phyloP scores from a whole-genome alignment of 176 grass and related monocot species.

The Carex kokanica region DNA sequence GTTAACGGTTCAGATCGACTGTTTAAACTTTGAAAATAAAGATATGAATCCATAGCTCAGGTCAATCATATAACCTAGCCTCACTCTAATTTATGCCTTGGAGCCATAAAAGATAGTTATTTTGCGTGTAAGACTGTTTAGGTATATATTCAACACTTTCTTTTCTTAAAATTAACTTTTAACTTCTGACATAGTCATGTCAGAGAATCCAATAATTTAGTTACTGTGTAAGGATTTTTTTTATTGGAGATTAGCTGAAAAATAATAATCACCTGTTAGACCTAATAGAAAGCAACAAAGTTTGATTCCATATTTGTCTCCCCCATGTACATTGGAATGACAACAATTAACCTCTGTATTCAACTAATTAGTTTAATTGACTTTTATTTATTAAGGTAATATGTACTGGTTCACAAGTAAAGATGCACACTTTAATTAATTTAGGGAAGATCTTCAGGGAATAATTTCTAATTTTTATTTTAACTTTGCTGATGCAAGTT shows the following conservation, averaged over 20 bases:
- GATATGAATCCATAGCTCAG: too few species aligned
- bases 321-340: slow-evolving; percentile 24
- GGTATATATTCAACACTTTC: neutral
- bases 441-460: neutral
- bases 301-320: slow-evolving; percentile 27
- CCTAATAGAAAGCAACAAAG: slow-evolving; percentile 19
- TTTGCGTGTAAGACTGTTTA: neutral
- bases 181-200: neutral
- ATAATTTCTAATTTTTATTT: neutral
- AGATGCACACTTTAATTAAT: slow-evolving; percentile 26
- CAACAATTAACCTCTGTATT: neutral
- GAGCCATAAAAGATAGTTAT: neutral
- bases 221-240: neutral
- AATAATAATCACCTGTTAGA: neutral
- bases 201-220: neutral
- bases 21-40: too few species aligned
- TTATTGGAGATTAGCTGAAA: neutral
- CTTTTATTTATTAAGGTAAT: neutral
- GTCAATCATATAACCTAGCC: too few species aligned
- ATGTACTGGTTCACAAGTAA: slow-evolving; percentile 20
- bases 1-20: too few species aligned
- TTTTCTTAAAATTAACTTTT: neutral
- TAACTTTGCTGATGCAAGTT: neutral
- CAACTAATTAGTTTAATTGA: neutral
- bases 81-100: neutral